Percentiles rank a stretch among this genome's conserved stretches.
phyloP scores from a whole-genome alignment of 495 filamentous ascomycete genomes.

The Polyplosphaeria fusca region DNA sequence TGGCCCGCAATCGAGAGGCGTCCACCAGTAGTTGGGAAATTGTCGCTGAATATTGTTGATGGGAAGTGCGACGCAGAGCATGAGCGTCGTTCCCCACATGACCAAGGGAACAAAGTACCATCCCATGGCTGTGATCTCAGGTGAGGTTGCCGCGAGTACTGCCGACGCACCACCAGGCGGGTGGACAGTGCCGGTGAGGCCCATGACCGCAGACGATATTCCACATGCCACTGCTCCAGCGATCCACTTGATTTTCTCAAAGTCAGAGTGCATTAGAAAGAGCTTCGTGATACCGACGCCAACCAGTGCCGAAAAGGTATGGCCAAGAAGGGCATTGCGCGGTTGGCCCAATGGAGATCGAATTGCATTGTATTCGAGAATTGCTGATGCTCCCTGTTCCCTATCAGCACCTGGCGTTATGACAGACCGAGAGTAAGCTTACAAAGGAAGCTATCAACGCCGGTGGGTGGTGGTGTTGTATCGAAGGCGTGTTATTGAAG shows the following conservation, averaged over 20 bases:
- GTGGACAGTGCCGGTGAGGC: conserved; percentile 73
- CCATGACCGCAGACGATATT: conserved; percentile 67
- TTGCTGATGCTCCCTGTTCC: conserved; percentile 38
- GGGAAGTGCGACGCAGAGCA: conserved; percentile 63
- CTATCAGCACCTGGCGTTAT: background rate
- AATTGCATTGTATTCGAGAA: conserved; percentile 47
- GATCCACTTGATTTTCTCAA: conserved; percentile 59
- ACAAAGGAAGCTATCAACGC: conserved; percentile 36
- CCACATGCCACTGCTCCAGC: conserved; percentile 69
- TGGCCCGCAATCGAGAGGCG: conserved; percentile 39
- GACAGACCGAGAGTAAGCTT: background rate
- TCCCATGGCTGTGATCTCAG: conserved; percentile 55
- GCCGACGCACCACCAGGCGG: conserved; percentile 89
- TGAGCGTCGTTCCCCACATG: conserved; percentile 60
- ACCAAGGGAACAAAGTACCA: conserved; percentile 73
- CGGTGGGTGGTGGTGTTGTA: conserved; percentile 32
- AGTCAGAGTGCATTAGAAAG: conserved; percentile 59
- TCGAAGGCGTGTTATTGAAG: conserved; percentile 25
- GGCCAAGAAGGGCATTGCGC: conserved; percentile 70
- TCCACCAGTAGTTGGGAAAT: conserved; percentile 81
- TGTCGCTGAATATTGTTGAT: conserved; percentile 74
- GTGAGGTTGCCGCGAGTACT: conserved; percentile 66
- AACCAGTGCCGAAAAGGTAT: conserved; percentile 63
- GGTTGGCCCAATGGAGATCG: conserved; percentile 84
- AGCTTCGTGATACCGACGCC: conserved; percentile 70